Evolutionary conservation across 148 eudicot species (phyloP), one percentile per base, ranked within the genome.

Genomic region (Rhododendron griersonianum): DNA sequence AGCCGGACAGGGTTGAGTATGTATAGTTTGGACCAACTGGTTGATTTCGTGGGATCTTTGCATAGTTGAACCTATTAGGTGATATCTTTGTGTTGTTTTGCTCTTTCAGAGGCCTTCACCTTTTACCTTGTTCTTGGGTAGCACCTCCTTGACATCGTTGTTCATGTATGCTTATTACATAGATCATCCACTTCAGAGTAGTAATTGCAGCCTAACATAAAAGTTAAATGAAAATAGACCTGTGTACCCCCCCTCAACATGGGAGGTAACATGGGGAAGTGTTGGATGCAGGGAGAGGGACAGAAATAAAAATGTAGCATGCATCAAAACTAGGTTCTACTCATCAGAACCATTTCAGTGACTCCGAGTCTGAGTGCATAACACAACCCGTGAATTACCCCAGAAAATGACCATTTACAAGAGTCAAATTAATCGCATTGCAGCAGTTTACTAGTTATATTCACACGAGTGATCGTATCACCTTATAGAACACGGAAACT

Each of bases 251-350:
- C 44, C 44, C 41, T 5, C 15, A 10, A 67, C 74, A 67, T 11
- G 16, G 73, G 73, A 67, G 74, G 74, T 28, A 67, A 67, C 14
- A 67, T 25, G 11, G 5, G 19, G 21, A 63, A 4, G 14, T n/a
- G 67, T 81, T 11, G 35, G 55, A 7, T 25, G 30, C 74, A 37
- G 16, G 37, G 78, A 47, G 33, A 5, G 57, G 78, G 61, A 67
- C 3, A 67, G 28, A 16, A n/a, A 83, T 37, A 16, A 28, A 65
- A 63, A 23, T 28, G 13, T 30, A 33, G 33, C 21, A 44, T 28
- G 39, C 61, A 83, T 69, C 44, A 69, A 47, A 83, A 30, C 79
- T 59, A 67, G 78, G 57, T 71, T 83, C 28, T 15, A 71, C 28
- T 25, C 19, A 73, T 30, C 2, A 45, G 28, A 19, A 69, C 47